Conservation (phyloP, 1,284 basidiomycete genomes). For the Microbotryomycetes sp. region DNA sequence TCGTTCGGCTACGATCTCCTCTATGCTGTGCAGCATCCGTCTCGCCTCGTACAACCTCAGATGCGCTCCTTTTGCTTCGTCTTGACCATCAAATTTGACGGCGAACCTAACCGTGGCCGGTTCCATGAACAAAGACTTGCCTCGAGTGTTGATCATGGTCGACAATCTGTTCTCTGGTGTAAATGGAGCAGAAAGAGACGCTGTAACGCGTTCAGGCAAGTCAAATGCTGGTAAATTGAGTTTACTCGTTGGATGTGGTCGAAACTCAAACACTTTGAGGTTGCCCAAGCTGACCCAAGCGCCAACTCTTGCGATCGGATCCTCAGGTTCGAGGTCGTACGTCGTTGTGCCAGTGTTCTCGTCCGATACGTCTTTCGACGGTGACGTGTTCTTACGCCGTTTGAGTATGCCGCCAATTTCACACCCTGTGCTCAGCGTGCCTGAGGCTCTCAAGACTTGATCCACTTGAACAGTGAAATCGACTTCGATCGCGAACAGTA, state of each 20-base stretch:
- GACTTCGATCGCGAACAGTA: slow-evolving; percentile 13
- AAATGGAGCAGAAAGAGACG: background rate
- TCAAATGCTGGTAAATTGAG: slow-evolving; percentile 19
- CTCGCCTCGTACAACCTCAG: slow-evolving; percentile 22
- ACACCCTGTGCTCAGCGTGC: slow-evolving; percentile 8
- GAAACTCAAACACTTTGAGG: slow-evolving; percentile 2
- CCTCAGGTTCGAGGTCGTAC: background rate
- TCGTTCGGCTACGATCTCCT: background rate
- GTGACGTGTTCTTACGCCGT: background rate
- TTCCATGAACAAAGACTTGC: background rate
- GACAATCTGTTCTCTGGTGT: background rate
- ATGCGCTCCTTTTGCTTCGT: slow-evolving; percentile 10
- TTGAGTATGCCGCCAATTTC: background rate
- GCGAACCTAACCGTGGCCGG: background rate
- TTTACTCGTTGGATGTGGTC: background rate
- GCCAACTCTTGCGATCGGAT: background rate
- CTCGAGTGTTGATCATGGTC: background rate
- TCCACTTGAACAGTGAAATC: slow-evolving; percentile 10
- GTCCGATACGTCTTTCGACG: background rate
- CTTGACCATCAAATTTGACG: slow-evolving; percentile 1
- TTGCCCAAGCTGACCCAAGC: slow-evolving; percentile 11
- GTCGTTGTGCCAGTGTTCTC: background rate
- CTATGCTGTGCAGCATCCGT: background rate
- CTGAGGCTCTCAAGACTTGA: background rate
- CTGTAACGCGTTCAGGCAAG: slow-evolving; percentile 8